These are phyloP conservation scores for Aegilops bicornis DNA, from an alignment of 176 grass and related monocot species.

Conservation along the genomic window DNA sequence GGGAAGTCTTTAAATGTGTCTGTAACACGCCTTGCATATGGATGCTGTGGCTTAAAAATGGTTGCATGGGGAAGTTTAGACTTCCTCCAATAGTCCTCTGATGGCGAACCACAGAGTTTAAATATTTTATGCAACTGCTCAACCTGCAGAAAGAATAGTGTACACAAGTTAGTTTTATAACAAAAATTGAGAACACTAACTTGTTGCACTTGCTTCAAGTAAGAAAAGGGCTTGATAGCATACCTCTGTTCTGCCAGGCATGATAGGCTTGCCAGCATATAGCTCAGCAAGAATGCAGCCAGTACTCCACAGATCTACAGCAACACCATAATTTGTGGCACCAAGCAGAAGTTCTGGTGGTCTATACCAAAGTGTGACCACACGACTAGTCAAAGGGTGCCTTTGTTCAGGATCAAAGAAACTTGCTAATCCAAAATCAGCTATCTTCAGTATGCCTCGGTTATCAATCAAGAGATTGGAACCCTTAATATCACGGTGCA, in stretches of 20 bases:
- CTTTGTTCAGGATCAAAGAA: conserved; percentile 90
- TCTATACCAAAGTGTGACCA: conserved; percentile 99
- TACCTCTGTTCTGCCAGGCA: conserved; percentile 99
- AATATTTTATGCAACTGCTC: conserved; percentile 99
- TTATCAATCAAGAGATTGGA: conserved; percentile 99
- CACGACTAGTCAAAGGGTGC: conserved; percentile 93
- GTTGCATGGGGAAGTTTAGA: conserved; percentile 97
- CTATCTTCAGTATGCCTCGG: conserved; percentile 89
- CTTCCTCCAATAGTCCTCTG: conserved; percentile 95
- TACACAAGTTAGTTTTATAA: conserved; percentile 19
- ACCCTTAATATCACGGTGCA: conserved; percentile 98
- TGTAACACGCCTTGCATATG: conserved; percentile 70
- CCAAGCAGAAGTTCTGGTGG: conserved; percentile 96
- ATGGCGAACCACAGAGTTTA: conserved; percentile 96
- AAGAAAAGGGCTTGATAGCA: conserved; percentile 20
- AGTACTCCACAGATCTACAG: conserved; percentile 97
- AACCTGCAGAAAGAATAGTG: conserved; percentile 66
- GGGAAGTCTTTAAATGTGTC: conserved; percentile 98
- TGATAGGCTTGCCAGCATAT: conserved; percentile 98
- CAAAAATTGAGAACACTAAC: not conserved
- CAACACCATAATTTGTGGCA: conserved; percentile 89
- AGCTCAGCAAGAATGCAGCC: conserved; percentile 99
- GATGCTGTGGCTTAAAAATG: conserved; percentile 97
- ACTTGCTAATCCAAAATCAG: conserved; percentile 97
- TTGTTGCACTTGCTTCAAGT: not conserved